Conservation (phyloP, 768 basidiomycete genomes). For the Collybia mongolica region DNA sequence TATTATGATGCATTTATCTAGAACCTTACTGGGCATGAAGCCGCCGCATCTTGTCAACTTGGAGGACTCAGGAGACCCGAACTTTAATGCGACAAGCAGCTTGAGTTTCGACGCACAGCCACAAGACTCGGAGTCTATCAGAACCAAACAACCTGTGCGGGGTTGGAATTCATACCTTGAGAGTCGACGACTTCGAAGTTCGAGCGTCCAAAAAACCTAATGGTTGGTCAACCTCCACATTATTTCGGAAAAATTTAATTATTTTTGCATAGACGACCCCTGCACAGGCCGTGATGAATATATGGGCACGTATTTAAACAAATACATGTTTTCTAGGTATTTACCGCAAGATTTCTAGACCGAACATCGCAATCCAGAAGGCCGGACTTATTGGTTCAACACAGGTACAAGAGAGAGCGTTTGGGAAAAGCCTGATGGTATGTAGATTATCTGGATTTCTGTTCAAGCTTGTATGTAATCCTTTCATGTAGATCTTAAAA, state of each 20-base stretch:
- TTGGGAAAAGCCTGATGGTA: constrained; percentile 98
- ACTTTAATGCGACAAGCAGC: no score
- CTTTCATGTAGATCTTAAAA: constrained; percentile 67
- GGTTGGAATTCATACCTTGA: constrained; percentile 13
- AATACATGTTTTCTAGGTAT: not conserved
- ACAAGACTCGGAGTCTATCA: not conserved
- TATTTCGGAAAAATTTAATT: not conserved
- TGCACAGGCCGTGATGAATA: constrained; percentile 21
- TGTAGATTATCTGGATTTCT: constrained; percentile 18
- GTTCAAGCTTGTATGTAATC: constrained; percentile 2
- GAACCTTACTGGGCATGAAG: no score
- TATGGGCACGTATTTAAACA: constrained; percentile 29
- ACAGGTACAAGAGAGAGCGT: constrained; percentile 85
- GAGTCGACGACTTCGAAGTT: not conserved
- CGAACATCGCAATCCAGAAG: constrained; percentile 92
- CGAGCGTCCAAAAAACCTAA: constrained; percentile 13
- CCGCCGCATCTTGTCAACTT: no score
- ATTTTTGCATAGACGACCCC: constrained; percentile 8
- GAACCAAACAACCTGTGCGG: constrained; percentile 6
- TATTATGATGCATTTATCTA: no score
- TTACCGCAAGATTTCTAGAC: constrained; percentile 47
- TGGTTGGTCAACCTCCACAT: constrained; percentile 1
- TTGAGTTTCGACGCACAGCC: not conserved
- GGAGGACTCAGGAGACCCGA: no score
- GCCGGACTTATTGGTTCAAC: constrained; percentile 99